phyloP scores from a whole-genome alignment of 2,329 filamentous ascomycete genomes.

The Aaosphaeria arxii region DNA sequence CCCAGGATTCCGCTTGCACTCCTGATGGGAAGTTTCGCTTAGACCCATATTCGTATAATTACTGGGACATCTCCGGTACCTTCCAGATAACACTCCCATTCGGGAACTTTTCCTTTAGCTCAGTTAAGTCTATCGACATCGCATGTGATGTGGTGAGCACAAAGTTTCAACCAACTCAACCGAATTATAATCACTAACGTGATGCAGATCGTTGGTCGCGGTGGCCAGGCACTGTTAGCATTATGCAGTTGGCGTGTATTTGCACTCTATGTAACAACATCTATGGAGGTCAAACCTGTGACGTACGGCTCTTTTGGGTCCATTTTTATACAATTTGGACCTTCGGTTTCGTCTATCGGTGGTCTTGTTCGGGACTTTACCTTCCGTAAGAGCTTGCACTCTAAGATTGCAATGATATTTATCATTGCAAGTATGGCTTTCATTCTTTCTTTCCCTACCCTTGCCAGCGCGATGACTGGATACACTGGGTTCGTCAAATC shows the following conservation, averaged over 20 bases:
- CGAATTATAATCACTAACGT: neutral
- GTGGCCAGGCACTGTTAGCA: slow-evolving; percentile 17
- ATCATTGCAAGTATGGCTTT: neutral
- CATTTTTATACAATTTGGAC: slow-evolving; percentile 10
- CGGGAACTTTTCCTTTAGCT: slow-evolving; percentile 10
- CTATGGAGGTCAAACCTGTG: slow-evolving; percentile 15
- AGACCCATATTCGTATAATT: slow-evolving; percentile 3
- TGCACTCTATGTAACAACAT: slow-evolving; percentile 13
- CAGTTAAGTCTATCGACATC: slow-evolving; percentile 20
- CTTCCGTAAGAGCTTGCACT: neutral
- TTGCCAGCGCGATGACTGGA: neutral
- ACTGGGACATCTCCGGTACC: slow-evolving; percentile 9
- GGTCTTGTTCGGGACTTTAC: neutral
- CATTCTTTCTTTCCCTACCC: neutral
- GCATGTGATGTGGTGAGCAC: slow-evolving; percentile 18
- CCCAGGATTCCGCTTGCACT: neutral
- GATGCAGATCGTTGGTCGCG: slow-evolving; percentile 15
- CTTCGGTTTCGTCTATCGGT: neutral
- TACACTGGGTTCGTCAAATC: neutral
- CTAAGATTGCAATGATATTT: neutral
- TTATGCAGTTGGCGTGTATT: slow-evolving; percentile 15
- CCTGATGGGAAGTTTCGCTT: neutral
- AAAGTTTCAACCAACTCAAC: neutral
- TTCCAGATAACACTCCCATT: slow-evolving; percentile 18
- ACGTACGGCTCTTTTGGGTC: slow-evolving; percentile 15